A percentile compares a stretch with the other conserved stretches of the same genome.
These are phyloP conservation scores for Schizosaccharomyces versatilis DNA, from an alignment of 1,139 yeast genomes.

Conservation along the genomic window DNA sequence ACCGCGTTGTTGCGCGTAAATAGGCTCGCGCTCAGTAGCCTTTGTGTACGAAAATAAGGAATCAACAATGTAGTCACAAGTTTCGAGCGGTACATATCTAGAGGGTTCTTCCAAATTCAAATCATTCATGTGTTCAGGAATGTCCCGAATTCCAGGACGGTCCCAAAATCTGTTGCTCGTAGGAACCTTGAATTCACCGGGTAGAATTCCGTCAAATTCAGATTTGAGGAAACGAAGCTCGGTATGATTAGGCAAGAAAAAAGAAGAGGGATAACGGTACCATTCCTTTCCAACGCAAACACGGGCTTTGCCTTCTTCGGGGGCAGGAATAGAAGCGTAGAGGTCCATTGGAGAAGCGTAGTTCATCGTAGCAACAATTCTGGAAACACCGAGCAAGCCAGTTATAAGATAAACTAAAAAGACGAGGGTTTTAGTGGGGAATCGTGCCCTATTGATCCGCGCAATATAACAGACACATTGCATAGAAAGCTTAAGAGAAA, in stretches of 20 bases:
- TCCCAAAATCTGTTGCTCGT: conserved; percentile 20
- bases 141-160: conserved; percentile 8
- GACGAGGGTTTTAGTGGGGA: background rate
- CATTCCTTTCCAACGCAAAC: conserved; percentile 83
- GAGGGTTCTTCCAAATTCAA: conserved; percentile 12
- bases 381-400: conserved; percentile 14
- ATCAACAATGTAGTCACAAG: conserved; percentile 22
- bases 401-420: conserved; percentile 1
- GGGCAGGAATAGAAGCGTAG: conserved; percentile 12
- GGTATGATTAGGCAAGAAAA: conserved; percentile 41
- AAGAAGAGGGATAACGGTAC: conserved; percentile 80
- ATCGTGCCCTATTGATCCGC: background rate
- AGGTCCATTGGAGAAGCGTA: conserved; percentile 22
- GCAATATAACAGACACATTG: background rate
- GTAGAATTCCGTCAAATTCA: conserved; percentile 70
- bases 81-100: conserved; percentile 12
- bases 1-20: background rate
- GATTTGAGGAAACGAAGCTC: conserved; percentile 48
- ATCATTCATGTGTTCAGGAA: conserved; percentile 14
- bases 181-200: conserved; percentile 55
- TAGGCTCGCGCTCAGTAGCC: background rate
- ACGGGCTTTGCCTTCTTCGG: conserved; percentile 18
- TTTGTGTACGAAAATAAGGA: conserved; percentile 7
- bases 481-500: background rate
- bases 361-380: conserved; percentile 19